Conservation (phyloP, 2,329 filamentous ascomycete species). For the Cladosporium sp. region DNA sequence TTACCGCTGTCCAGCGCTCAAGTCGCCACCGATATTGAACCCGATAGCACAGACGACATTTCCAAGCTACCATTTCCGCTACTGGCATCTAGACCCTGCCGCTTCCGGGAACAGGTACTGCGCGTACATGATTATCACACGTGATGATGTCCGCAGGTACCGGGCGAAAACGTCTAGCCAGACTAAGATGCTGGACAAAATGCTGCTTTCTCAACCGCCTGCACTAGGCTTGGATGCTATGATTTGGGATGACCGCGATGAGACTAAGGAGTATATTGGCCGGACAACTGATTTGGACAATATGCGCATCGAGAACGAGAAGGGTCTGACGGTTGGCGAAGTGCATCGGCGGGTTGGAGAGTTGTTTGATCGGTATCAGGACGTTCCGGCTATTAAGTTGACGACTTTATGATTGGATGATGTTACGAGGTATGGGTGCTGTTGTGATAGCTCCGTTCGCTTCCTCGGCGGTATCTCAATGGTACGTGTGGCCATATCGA, state of each 20-base stretch:
- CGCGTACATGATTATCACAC: constrained; percentile 27
- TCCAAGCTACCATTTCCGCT: constrained; percentile 27
- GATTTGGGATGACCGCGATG: constrained; percentile 28
- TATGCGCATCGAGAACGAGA: constrained; percentile 21
- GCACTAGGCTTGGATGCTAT: constrained; percentile 22
- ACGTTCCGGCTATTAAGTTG: constrained; percentile 29
- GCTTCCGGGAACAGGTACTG: constrained; percentile 22
- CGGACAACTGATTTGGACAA: constrained; percentile 23
- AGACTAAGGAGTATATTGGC: constrained; percentile 28
- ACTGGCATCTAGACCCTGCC: constrained; percentile 24
- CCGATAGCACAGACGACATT: constrained; percentile 27
- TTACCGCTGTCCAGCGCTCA: constrained; percentile 10
- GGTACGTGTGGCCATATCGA: too few relatives aligned
- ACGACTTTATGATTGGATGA: constrained; percentile 23
- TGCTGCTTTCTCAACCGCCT: constrained; percentile 30
- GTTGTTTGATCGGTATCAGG: constrained; percentile 28
- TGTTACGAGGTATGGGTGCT: neutral
- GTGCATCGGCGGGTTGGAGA: constrained; percentile 23
- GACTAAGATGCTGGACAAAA: constrained; percentile 22
- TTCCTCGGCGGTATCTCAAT: too few relatives aligned
- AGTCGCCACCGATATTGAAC: constrained; percentile 24
- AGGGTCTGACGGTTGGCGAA: constrained; percentile 26
- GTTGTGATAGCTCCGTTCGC: too few relatives aligned
- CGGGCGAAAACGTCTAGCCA: constrained; percentile 13
- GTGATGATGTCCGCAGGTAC: constrained; percentile 21